Evolutionary conservation across 768 basidiomycete species (phyloP).

Genomic region (Lactarius evosmus): DNA sequence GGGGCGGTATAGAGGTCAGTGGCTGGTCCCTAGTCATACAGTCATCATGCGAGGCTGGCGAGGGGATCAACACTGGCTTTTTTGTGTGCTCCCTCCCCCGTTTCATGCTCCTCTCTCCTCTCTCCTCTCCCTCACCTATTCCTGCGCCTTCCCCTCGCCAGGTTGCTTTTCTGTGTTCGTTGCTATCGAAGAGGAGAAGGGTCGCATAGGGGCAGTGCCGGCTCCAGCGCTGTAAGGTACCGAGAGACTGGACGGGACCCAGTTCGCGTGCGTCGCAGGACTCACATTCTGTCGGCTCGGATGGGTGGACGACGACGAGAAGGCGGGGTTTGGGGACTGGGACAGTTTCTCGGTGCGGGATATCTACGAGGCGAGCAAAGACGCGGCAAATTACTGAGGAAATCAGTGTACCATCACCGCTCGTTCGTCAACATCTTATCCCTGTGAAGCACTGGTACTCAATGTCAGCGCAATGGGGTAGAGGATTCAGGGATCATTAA

Average conservation of each 20-base stretch:
- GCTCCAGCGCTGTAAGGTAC: conserved; percentile 48
- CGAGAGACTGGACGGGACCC: conserved; percentile 54
- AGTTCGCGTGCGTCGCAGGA: conserved; percentile 58
- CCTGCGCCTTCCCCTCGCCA: conserved; percentile 41
- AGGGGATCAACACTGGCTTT: conserved; percentile 53
- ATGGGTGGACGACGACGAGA: conserved; percentile 12
- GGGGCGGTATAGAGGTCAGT: too few species aligned
- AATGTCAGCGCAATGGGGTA: too few species aligned
- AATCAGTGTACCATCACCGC: too few species aligned
- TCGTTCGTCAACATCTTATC: too few species aligned
- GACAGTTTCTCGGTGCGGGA: not conserved
- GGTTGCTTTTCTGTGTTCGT: too few species aligned
- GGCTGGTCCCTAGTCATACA: too few species aligned
- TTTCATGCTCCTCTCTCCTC: conserved; percentile 56
- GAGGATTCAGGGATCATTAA: too few species aligned
- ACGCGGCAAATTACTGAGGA: too few species aligned
- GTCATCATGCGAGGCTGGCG: conserved; percentile 27
- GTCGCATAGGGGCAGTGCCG: conserved; percentile 3
- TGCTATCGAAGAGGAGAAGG: conserved; percentile 12
- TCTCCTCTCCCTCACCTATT: conserved; percentile 46
- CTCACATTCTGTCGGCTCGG: conserved; percentile 41
- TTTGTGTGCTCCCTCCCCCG: conserved; percentile 45
- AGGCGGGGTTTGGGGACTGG: conserved; percentile 1
- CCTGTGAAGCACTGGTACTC: too few species aligned
- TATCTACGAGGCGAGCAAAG: too few species aligned